Evolutionary conservation across 192 early-diverging fungal genomes (phyloP), one percentile per base, ranked within the genome.

Genomic region (Coemansia interrupta): DNA sequence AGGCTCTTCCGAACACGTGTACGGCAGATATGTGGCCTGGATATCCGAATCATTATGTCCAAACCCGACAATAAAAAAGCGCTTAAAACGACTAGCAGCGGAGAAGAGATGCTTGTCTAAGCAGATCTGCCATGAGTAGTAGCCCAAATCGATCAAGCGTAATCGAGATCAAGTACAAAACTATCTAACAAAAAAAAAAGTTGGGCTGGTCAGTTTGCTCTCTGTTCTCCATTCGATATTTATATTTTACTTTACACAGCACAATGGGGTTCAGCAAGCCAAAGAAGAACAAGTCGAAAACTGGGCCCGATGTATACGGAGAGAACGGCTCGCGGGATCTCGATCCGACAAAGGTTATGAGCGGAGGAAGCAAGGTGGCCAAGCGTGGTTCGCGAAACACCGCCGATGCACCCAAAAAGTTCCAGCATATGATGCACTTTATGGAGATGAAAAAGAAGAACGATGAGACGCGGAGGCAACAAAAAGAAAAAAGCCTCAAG

Each of bases 241-340:
- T 54, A 38, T 5, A 30, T 23, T 26, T 6, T 45, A 40, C 36
- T 30, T 29, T 26, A 30, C 19, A 38, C 4, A 24, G 4, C 11
- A 38, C 36, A 13, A 77, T 77, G 73, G 68, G 73, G 23, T 77
- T 77, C 55, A 70, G 70, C 43, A 66, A 63, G 30, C 68, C 73
- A 63, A 77, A 77, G 64, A 58, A 60, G 10, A 23, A 24, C 32
- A 70, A 70, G 58, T 20, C 39, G 4, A 32, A 47, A 7, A 57
- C 24, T 6, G 45, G 55, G 26, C 63, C 55, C 24, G 28, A 54
- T 6, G 51, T 56, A 2, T 61, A 63, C 4, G 61, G 67, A n/a
- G 64, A 62, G 45, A 54, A 61, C 9, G 59, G 41, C 14, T 46
- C 69, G 58, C 64, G 66, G 14, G 65, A 78, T 51, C 60, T 72